Conservation (phyloP, 139 green algal species). For the Chlorella vulgaris region DNA sequence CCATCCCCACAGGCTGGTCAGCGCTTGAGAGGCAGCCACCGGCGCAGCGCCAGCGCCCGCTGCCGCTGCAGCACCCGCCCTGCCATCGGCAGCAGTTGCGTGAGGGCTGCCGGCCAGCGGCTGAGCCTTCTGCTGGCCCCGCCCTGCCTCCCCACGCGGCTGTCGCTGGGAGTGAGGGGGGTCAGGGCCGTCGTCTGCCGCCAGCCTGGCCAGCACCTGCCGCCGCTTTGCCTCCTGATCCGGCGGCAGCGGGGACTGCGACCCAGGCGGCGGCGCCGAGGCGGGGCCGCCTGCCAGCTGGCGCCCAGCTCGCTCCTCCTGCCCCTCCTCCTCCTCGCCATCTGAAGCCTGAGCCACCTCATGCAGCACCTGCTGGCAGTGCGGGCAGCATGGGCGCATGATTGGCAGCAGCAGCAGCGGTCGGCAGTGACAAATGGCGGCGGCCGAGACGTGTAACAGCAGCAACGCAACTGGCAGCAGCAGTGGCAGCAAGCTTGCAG, state of each 20-base stretch:
- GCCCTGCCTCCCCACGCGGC: not conserved
- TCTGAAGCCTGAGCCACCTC: constrained; percentile 18
- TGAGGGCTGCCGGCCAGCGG: too few relatives aligned
- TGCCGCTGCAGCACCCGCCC: not conserved
- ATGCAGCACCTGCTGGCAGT: constrained; percentile 28
- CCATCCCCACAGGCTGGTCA: constrained; percentile 27
- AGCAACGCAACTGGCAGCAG: too few relatives aligned
- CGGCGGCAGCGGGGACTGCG: not conserved
- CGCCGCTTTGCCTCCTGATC: constrained; percentile 10
- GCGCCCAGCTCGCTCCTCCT: not conserved
- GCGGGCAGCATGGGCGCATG: not conserved
- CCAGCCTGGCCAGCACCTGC: constrained; percentile 26
- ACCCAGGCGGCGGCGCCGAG: not conserved
- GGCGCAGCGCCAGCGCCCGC: not conserved
- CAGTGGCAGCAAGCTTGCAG: too few relatives aligned
- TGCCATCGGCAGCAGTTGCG: too few relatives aligned
- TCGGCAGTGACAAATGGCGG: too few relatives aligned
- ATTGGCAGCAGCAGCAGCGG: not conserved
- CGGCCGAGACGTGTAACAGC: too few relatives aligned
- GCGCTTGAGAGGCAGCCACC: not conserved
- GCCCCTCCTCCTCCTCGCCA: not conserved
- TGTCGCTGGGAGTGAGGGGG: not conserved
- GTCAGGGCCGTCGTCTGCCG: constrained; percentile 9
- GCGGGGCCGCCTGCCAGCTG: not conserved
- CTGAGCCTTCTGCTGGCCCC: too few relatives aligned